phyloP scores from a whole-genome alignment of 2,329 filamentous ascomycete species.

The Nemania sp. region DNA sequence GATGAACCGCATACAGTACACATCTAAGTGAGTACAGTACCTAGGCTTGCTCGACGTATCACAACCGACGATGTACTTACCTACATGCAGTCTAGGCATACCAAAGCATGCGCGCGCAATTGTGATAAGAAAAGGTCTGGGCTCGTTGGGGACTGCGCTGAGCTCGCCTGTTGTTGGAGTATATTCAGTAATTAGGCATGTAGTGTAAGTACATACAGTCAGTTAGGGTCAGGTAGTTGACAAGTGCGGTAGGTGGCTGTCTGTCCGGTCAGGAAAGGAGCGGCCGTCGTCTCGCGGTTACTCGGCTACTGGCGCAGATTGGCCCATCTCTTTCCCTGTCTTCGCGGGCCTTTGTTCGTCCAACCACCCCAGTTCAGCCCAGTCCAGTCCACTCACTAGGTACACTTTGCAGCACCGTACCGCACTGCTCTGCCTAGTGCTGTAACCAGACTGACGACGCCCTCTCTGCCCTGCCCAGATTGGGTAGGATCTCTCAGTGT shows the following conservation, averaged over 20 bases:
- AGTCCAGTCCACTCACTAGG: not conserved
- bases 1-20: too few species aligned
- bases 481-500: slow-evolving; percentile 22
- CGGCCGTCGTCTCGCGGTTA: slow-evolving; percentile 20
- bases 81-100: too few species aligned
- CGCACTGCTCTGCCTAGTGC: not conserved
- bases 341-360: slow-evolving; percentile 23
- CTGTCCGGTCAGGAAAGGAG: slow-evolving; percentile 20
- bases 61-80: too few species aligned
- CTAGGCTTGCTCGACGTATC: too few species aligned
- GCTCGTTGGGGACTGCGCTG: not conserved
- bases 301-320: slow-evolving; percentile 22
- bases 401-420: not conserved
- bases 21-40: too few species aligned
- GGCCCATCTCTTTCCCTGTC: slow-evolving; percentile 13
- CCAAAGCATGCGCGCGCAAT: too few species aligned
- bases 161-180: too few species aligned
- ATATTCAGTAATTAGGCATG: too few species aligned
- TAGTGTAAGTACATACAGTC: too few species aligned
- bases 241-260: too few species aligned
- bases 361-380: slow-evolving; percentile 10
- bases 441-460: too few species aligned
- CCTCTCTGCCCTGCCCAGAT: slow-evolving; percentile 15
- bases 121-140: slow-evolving; percentile 2
- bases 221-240: too few species aligned